phyloP scores from a whole-genome alignment of 1,284 basidiomycete species.

The Somion occarium region DNA sequence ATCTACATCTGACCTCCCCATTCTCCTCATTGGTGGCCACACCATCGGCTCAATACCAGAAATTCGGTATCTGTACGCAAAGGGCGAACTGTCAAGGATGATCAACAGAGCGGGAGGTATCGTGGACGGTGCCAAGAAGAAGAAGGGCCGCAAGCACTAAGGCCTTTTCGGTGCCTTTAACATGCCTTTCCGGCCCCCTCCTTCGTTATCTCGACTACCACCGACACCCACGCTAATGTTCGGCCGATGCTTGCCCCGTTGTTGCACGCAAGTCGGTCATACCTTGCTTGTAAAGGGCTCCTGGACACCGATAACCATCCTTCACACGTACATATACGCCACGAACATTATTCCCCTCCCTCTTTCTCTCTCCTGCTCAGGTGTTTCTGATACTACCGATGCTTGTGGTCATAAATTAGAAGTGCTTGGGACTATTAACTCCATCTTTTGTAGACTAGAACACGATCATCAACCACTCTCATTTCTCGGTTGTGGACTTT shows the following conservation, averaged over 20 bases:
- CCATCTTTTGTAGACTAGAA: neutral
- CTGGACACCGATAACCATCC: too few relatives aligned
- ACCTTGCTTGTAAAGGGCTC: too few relatives aligned
- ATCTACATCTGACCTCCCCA: conserved; percentile 51
- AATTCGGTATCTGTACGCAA: conserved; percentile 45
- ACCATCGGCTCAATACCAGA: conserved; percentile 52
- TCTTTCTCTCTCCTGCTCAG: neutral
- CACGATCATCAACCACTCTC: neutral
- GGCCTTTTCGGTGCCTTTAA: too few relatives aligned
- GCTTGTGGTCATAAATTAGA: neutral
- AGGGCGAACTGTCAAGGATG: conserved; percentile 47
- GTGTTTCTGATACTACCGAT: neutral
- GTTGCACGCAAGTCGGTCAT: too few relatives aligned
- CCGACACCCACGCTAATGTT: too few relatives aligned
- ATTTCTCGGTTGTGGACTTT: neutral
- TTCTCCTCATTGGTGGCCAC: conserved; percentile 65
- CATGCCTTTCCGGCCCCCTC: too few relatives aligned
- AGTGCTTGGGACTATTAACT: neutral
- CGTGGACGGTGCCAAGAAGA: conserved; percentile 51
- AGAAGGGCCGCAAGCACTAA: conserved; percentile 36
- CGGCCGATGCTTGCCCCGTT: too few relatives aligned
- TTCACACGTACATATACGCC: too few relatives aligned
- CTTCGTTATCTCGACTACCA: too few relatives aligned
- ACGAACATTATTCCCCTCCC: neutral
- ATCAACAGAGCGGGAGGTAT: conserved; percentile 56